These are phyloP conservation scores for Cymbidium sinense DNA, from an alignment of 106 monocot species.

Conservation along the genomic window DNA sequence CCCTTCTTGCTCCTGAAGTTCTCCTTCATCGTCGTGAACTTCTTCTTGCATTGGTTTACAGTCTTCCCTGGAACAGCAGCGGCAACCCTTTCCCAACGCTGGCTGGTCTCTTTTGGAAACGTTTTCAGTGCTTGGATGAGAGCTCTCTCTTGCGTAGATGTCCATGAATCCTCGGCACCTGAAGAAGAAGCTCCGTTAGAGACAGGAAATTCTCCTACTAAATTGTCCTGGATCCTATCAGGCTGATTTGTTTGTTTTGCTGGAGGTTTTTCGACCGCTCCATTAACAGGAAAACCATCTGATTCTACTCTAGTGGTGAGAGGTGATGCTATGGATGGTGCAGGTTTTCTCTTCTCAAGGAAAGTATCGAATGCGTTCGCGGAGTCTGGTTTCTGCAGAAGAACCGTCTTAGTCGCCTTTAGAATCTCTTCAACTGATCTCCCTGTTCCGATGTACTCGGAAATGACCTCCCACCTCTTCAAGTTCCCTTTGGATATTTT, in stretches of 20 bases:
- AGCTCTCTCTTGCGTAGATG: conserved; percentile 62
- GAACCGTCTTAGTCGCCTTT: conserved; percentile 89
- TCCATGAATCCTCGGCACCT: conserved; percentile 46
- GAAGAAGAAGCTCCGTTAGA: conserved; percentile 44
- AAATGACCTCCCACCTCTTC: conserved; percentile 87
- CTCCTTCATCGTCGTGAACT: conserved; percentile 76
- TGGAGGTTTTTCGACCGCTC: conserved; percentile 20
- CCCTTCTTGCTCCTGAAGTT: conserved; percentile 76
- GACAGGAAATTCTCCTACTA: not conserved
- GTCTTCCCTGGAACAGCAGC: conserved; percentile 86
- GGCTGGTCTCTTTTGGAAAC: conserved; percentile 78
- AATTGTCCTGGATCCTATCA: not conserved
- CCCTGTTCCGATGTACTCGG: conserved; percentile 85
- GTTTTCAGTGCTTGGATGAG: conserved; percentile 87
- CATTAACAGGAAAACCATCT: conserved; percentile 15
- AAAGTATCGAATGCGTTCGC: conserved; percentile 86
- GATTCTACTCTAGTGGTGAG: conserved; percentile 63
- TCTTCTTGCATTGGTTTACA: conserved; percentile 91
- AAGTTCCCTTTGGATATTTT: conserved; percentile 93
- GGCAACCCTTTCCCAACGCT: conserved; percentile 88
- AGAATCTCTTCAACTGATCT: conserved; percentile 89
- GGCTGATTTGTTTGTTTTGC: conserved; percentile 7
- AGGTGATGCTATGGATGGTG: conserved; percentile 58
- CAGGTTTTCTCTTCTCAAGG: conserved; percentile 86
- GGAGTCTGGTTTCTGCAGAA: conserved; percentile 84